These are phyloP conservation scores for Ulvella scutata DNA, from an alignment of 139 green algal genomes.

Conservation along the genomic window DNA sequence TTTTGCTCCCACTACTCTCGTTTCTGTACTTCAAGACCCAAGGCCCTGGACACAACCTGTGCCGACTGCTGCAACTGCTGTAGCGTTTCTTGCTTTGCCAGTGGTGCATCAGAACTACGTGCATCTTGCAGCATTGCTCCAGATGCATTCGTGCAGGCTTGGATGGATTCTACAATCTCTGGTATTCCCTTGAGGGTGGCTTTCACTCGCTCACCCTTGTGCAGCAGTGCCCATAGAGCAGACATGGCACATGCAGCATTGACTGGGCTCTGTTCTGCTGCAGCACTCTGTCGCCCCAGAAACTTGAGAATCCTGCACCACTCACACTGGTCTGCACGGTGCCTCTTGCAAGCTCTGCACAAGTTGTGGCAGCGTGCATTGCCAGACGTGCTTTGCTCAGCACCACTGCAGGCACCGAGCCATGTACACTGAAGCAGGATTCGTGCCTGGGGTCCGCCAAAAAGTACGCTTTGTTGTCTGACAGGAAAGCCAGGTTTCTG, in stretches of 20 bases:
- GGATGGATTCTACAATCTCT: background rate
- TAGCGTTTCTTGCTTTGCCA: background rate
- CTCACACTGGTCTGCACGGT: too few species aligned
- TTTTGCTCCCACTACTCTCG: too few species aligned
- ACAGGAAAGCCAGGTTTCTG: background rate
- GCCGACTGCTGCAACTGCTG: background rate
- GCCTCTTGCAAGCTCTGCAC: too few species aligned
- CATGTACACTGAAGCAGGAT: too few species aligned
- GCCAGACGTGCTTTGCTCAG: too few species aligned
- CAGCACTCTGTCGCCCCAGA: background rate
- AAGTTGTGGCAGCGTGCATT: too few species aligned
- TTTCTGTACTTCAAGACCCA: too few species aligned
- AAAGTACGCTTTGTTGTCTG: background rate
- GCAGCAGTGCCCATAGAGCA: background rate
- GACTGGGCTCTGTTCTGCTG: background rate
- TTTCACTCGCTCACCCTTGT: background rate
- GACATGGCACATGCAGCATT: background rate
- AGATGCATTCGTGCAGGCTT: background rate
- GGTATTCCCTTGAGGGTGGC: background rate
- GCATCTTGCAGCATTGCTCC: background rate
- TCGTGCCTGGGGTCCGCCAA: background rate
- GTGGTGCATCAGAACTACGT: background rate
- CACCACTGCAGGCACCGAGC: too few species aligned
- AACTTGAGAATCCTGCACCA: background rate
- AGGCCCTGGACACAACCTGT: background rate